phyloP scores from a whole-genome alignment of 1,139 yeast species.

The Kurtzmaniella quercitrusa region DNA sequence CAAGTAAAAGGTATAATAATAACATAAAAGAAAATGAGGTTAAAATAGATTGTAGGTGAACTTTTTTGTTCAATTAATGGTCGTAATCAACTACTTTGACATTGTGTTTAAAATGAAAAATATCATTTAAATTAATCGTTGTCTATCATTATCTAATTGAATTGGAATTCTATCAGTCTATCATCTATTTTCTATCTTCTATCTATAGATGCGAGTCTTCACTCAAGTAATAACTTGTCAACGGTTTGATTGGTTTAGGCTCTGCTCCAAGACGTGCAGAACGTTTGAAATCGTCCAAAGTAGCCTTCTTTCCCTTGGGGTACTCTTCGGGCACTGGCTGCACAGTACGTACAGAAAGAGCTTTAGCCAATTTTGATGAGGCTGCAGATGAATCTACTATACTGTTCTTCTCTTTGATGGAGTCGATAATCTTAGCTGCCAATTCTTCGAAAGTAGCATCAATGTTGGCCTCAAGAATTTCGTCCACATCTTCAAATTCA shows the following conservation, averaged over 20 bases:
- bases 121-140: no score
- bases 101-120: no score
- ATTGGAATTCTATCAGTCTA: no score
- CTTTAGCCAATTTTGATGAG: conserved; percentile 5
- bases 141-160: no score
- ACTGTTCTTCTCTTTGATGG: conserved; percentile 3
- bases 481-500: conserved; percentile 25
- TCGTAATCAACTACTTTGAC: no score
- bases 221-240: conserved; percentile 26
- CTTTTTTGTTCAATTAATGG: no score
- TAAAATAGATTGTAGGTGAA: no score
- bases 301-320: conserved; percentile 23
- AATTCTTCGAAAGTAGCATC: conserved; percentile 14
- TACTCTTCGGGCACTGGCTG: conserved; percentile 24
- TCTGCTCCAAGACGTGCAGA: conserved; percentile 21
- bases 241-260: conserved; percentile 31
- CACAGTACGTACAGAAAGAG: conserved; percentile 14
- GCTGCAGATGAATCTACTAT: conserved; percentile 1
- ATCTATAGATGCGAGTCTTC: conserved; percentile 26
- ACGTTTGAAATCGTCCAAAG: conserved; percentile 23
- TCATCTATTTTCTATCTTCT: neutral
- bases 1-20: no score
- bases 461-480: conserved; percentile 17
- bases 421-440: conserved; percentile 12
- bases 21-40: no score